Percentiles rank a stretch among this genome's conserved stretches.
Conservation (phyloP, 2,329 filamentous ascomycete species). For the Ophiostoma sp. region DNA sequence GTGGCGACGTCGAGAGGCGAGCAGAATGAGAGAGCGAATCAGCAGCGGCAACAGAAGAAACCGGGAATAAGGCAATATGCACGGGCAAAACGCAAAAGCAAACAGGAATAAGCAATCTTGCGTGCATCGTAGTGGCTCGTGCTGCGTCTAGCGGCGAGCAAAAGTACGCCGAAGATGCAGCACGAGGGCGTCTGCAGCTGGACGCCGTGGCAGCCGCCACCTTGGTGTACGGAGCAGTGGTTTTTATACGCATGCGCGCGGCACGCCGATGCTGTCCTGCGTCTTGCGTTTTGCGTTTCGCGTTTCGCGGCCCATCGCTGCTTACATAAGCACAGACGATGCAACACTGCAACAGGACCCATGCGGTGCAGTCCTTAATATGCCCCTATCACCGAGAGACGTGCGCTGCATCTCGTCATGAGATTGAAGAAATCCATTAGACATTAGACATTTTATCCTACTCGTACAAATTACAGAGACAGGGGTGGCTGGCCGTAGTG, state of each 20-base stretch:
- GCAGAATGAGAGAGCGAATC: neutral
- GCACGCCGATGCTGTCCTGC: neutral
- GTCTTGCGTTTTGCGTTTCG: neutral
- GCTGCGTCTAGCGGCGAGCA: neutral
- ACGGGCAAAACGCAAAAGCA: neutral
- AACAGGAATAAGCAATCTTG: neutral
- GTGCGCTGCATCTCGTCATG: no score
- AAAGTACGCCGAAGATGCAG: slow-evolving; percentile 5
- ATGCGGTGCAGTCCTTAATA: no score
- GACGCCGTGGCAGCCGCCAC: no score
- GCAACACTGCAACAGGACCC: no score
- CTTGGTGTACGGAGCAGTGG: no score
- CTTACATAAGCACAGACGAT: neutral
- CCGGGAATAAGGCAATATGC: neutral
- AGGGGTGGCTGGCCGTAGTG: neutral
- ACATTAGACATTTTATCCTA: no score
- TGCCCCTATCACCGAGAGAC: no score
- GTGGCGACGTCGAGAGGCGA: neutral
- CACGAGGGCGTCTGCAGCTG: neutral
- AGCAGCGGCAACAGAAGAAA: neutral
- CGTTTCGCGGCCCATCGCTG: neutral
- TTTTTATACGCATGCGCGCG: no score
- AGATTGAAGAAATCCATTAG: no score
- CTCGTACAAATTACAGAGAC: neutral
- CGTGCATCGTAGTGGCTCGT: neutral